Percentiles rank a stretch among this genome's conserved stretches.
These are phyloP conservation scores for Aegilops umbellulata DNA, from an alignment of 176 grass and related monocot genomes.

Conservation along the genomic window DNA sequence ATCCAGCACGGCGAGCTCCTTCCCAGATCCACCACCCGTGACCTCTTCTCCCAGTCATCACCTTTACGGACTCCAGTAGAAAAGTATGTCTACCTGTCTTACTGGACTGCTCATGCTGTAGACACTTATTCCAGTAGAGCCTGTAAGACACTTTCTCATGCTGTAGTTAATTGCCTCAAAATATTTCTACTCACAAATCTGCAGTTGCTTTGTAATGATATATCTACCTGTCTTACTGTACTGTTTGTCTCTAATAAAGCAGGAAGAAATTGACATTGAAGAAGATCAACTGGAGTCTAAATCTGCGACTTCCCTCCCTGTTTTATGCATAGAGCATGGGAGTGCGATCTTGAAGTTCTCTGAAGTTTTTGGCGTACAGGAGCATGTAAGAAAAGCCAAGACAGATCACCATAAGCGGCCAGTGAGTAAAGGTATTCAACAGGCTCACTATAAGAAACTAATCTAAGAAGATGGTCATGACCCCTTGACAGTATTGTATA, in stretches of 20 bases:
- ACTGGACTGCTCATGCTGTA: neutral
- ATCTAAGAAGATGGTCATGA: neutral
- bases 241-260: constrained; percentile 34
- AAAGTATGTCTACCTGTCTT: no score
- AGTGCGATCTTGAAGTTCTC: constrained; percentile 81
- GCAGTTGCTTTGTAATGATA: constrained; percentile 16
- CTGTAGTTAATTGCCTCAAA: neutral
- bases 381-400: constrained; percentile 61
- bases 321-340: constrained; percentile 85
- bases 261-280: constrained; percentile 53
- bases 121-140: no score
- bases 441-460: constrained; percentile 9
- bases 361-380: constrained; percentile 92
- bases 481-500: neutral
- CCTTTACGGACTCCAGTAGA: neutral
- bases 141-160: no score
- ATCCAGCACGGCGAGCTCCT: neutral
- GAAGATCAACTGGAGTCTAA: constrained; percentile 47
- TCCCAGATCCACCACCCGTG: neutral
- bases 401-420: constrained; percentile 48
- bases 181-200: constrained; percentile 15
- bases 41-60: neutral
- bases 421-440: constrained; percentile 62
- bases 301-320: constrained; percentile 62
- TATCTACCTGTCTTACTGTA: constrained; percentile 15